Evolutionary conservation across 805 yeast genomes (phyloP).

Genomic region (Ogataea siamensis): DNA sequence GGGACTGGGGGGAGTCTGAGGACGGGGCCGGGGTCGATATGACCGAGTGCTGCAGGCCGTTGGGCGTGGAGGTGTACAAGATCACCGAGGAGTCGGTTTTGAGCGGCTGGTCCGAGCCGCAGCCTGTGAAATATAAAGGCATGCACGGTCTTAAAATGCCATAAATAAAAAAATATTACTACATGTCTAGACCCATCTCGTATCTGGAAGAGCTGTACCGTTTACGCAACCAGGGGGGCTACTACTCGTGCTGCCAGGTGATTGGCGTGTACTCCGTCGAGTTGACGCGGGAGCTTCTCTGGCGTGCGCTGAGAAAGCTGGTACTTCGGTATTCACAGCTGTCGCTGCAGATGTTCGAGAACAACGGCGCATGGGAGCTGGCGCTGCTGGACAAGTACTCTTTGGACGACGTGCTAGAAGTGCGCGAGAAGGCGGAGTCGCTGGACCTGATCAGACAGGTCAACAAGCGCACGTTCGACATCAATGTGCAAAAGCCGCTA

Average conservation of each 20-base stretch:
- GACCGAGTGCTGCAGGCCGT: conserved; percentile 61
- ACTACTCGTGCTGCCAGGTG: conserved; percentile 15
- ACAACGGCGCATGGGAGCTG: conserved; percentile 1
- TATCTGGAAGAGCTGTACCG: conserved; percentile 14
- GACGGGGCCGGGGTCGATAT: conserved; percentile 46
- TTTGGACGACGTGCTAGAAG: conserved; percentile 20
- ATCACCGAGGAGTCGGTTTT: conserved; percentile 47
- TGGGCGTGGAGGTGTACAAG: conserved; percentile 59
- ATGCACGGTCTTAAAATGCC: conserved; percentile 48
- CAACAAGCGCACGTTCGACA: conserved; percentile 3
- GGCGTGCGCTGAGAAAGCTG: conserved; percentile 15
- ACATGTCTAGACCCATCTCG: conserved; percentile 9
- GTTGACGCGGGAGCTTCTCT: conserved; percentile 11
- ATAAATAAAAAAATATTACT: conserved; percentile 3
- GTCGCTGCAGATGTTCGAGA: conserved; percentile 15
- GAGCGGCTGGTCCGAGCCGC: conserved; percentile 50
- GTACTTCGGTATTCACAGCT: conserved; percentile 19
- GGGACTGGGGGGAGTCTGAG: conserved; percentile 70
- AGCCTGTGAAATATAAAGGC: conserved; percentile 51
- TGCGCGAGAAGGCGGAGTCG: conserved; percentile 11
- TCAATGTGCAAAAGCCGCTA: conserved; percentile 16
- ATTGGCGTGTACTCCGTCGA: conserved; percentile 16
- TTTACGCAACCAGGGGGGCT: conserved; percentile 1
- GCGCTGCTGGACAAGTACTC: conserved; percentile 7
- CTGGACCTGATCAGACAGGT: conserved; percentile 8